Percentiles rank a stretch among this genome's conserved stretches.
phyloP scores from a whole-genome alignment of 139 green algal genomes.

The Coelastrella sp. region DNA sequence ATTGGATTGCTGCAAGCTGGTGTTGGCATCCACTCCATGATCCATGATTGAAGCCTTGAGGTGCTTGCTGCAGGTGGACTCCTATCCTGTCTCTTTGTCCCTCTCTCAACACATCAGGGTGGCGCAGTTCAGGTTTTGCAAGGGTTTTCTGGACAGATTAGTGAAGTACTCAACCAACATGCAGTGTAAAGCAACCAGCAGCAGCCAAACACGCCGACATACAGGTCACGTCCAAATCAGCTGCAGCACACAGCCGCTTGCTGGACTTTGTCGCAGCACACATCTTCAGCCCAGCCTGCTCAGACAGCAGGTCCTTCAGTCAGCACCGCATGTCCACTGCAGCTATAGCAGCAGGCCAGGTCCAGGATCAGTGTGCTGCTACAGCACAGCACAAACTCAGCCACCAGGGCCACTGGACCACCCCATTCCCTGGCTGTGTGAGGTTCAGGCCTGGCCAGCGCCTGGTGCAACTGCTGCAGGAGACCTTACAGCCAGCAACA shows the following conservation, averaged over 20 bases:
- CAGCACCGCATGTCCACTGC: not conserved
- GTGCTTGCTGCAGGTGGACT: too few species aligned
- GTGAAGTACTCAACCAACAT: not conserved
- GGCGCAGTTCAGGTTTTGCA: not conserved
- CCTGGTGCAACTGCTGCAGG: not conserved
- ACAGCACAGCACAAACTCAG: not conserved
- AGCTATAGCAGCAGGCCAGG: not conserved
- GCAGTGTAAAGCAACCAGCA: not conserved
- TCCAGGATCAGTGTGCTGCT: not conserved
- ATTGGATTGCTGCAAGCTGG: too few species aligned
- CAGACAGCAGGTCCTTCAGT: not conserved
- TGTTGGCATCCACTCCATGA: too few species aligned
- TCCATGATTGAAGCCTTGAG: too few species aligned
- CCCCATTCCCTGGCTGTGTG: slow-evolving; percentile 23
- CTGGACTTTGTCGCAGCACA: not conserved
- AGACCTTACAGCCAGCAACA: not conserved
- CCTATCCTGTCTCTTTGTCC: too few species aligned
- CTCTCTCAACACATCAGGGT: too few species aligned
- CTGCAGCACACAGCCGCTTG: too few species aligned
- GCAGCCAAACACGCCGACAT: not conserved
- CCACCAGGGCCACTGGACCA: not conserved
- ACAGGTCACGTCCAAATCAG: not conserved
- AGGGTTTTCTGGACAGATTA: not conserved
- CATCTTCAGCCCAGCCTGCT: not conserved
- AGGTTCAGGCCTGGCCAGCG: not conserved